Percentiles rank a stretch among this genome's conserved stretches.
Evolutionary conservation across 352 stramenopile genomes (phyloP).

Genomic region (Albugo candida): DNA sequence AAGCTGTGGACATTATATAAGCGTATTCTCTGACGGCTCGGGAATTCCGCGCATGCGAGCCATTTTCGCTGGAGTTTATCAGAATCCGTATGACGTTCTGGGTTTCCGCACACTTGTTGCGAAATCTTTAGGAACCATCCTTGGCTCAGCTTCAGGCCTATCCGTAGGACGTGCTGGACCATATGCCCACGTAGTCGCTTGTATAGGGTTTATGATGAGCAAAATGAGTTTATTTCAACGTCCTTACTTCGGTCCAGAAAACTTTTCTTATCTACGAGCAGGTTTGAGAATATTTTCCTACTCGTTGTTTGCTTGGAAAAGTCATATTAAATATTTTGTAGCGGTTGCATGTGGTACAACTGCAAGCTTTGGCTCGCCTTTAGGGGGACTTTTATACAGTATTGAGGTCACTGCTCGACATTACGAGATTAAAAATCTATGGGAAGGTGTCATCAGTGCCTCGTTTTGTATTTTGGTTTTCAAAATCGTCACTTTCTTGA

Average conservation of each 20-base stretch:
- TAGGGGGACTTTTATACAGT: slow-evolving; percentile 62
- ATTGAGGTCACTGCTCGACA: slow-evolving; percentile 74
- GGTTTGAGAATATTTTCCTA: slow-evolving; percentile 10
- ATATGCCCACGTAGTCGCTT: slow-evolving; percentile 58
- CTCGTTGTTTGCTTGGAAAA: neutral
- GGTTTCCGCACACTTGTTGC: slow-evolving; percentile 45
- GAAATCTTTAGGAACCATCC: slow-evolving; percentile 38
- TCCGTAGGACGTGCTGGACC: slow-evolving; percentile 47
- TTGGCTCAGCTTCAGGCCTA: slow-evolving; percentile 38
- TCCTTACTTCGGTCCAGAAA: slow-evolving; percentile 43
- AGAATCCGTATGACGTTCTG: slow-evolving; percentile 40
- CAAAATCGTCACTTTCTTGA: slow-evolving; percentile 52
- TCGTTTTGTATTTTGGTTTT: slow-evolving; percentile 63
- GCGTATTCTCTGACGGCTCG: slow-evolving; percentile 44
- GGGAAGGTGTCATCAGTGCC: slow-evolving; percentile 65
- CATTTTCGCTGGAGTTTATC: slow-evolving; percentile 49
- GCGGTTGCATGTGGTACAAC: slow-evolving; percentile 61
- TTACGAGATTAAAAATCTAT: slow-evolving; percentile 73
- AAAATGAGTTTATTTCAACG: slow-evolving; percentile 45
- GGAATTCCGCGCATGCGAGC: slow-evolving; percentile 58
- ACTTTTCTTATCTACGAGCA: slow-evolving; percentile 45
- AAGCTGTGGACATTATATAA: slow-evolving; percentile 35
- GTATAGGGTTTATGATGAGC: slow-evolving; percentile 47
- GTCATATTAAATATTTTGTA: slow-evolving; percentile 3
- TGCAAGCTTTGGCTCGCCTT: slow-evolving; percentile 54